Base-by-base conservation (phyloP, 768 basidiomycete genomes). In the Collybia sordida region DNA sequence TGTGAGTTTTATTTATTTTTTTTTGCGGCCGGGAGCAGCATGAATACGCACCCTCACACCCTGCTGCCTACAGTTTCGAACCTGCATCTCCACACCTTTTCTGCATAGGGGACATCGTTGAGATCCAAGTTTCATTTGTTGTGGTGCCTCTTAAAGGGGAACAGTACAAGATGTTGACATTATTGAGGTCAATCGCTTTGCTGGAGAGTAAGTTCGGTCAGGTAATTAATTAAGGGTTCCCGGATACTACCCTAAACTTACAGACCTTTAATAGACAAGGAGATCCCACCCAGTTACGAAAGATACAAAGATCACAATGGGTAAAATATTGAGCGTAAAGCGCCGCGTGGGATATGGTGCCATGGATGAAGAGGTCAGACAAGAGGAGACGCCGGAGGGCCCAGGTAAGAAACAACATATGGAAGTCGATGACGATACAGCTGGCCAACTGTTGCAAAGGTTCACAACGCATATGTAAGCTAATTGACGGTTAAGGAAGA, bases 41-140 rank as follows among this genome's bases (percentile, higher is more conserved):
- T 37, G 3, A 49, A 35, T 11, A 15, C 14, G 34, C 17, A 11
- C 11, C 17, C 21, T 19, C 52, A 39, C 22, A 49, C 23, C 23
- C 15, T 9, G 11, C 27, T 27, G 3, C n/a, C 12, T 6, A 3
- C 17, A 47, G 45, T 2, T 18, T 22, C 34, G 19, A 47, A 3
- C 21, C 3, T 4, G 21, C 37, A 5, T 31, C 34, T 18, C 45
- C 45, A 3, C 45, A 47, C 11, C 19, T 28, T 8, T 54, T 51
- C 36, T 45, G 42, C 11, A 22, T 41, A 5, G 53, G 56, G 1
- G 53, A 54, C 31, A 38, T 52, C 3, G 50, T 54, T 9, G 56
- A 58, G 34, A 31, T 50, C 1, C 53, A 58, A 35, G 18, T 52
- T 4, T 51, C 56, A 0, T 58, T 58, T 27, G 34, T 49, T 17